phyloP scores from a whole-genome alignment of 2,329 filamentous ascomycete genomes.

The Graphilbum sp. region DNA sequence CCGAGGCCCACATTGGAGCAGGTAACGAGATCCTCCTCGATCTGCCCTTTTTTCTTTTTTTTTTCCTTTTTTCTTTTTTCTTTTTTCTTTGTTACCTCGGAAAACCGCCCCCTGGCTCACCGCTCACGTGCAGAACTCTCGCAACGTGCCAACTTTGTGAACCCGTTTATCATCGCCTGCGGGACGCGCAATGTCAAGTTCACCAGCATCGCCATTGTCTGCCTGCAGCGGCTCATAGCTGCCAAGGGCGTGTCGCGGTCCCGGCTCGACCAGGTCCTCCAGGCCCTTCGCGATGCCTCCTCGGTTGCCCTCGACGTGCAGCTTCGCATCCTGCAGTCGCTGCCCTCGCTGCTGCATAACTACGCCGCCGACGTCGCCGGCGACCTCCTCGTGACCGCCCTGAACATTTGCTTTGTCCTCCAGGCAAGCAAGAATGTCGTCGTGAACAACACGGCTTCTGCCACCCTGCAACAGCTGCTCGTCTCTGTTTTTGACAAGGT shows the following conservation, averaged over 20 bases:
- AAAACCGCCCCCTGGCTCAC: neutral
- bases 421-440: slow-evolving; percentile 86
- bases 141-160: slow-evolving; percentile 67
- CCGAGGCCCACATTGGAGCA: slow-evolving; percentile 59
- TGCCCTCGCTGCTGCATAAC: slow-evolving; percentile 80
- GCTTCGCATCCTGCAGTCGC: slow-evolving; percentile 82
- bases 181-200: slow-evolving; percentile 81
- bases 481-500: slow-evolving; percentile 91
- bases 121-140: slow-evolving; percentile 52
- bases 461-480: slow-evolving; percentile 88
- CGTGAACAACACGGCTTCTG: slow-evolving; percentile 88
- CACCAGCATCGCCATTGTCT: slow-evolving; percentile 71
- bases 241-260: slow-evolving; percentile 62
- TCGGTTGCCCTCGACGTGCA: slow-evolving; percentile 76
- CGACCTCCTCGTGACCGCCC: slow-evolving; percentile 60
- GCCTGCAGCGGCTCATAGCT: slow-evolving; percentile 76
- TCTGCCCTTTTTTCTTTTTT: too few species aligned
- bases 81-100: too few species aligned
- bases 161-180: slow-evolving; percentile 89
- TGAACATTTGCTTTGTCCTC: slow-evolving; percentile 84
- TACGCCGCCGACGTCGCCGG: slow-evolving; percentile 70
- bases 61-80: too few species aligned
- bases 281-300: slow-evolving; percentile 73
- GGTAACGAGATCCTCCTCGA: slow-evolving; percentile 32
- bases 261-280: slow-evolving; percentile 70